Base-by-base conservation (phyloP, 129 eudicot species). In the Chrysanthemum lavandulifolium region DNA sequence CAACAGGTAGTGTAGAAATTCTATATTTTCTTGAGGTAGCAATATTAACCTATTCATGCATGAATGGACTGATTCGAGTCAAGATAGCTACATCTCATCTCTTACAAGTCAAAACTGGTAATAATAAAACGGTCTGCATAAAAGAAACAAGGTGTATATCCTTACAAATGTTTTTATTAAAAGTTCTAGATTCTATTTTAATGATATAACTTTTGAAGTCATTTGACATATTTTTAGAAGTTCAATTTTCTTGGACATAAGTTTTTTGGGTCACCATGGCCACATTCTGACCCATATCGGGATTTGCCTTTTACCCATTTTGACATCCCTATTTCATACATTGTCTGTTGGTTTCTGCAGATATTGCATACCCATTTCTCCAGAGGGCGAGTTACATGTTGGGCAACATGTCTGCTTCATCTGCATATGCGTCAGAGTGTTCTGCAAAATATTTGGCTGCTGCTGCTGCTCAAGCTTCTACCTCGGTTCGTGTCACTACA, bases 351-450 rank as follows among this genome's bases (percentile, higher is more conserved):
- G 48, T 21, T 23, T 71, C 31, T 73, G 86, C 89, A 93, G 98
- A 75, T 52, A 70, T 72, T 31, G 79, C 86, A 50, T 85, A 81
- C 73, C 91, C 92, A 14, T 90, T 73, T 73, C 43, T 84, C 68
- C 84, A 88, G 75, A 67, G 78, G 78, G 96, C 95, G 51, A 89
- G 87, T 71, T 77, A 70, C 27, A 76, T 84, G 90, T 25, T 93
- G 86, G 96, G 83, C 49, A 77, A 75, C 76, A 77, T 89, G 55
- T 83, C 86, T n/a, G 95, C 90, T 45, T 92, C 95, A 64, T 83
- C 96, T 53, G 96, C 98, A 43, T 90, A 80, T 81, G 96, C 96
- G 61, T 82, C 98, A 11, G 96, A 91, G 69, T 84, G 81, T 65
- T 93, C 97, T 21, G 48, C 90, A 36, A 94, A 87, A 71, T 78